Percentiles rank a stretch among this genome's conserved stretches.
Conservation (phyloP, 2,329 filamentous ascomycete species). For the Fusarium sp. region DNA sequence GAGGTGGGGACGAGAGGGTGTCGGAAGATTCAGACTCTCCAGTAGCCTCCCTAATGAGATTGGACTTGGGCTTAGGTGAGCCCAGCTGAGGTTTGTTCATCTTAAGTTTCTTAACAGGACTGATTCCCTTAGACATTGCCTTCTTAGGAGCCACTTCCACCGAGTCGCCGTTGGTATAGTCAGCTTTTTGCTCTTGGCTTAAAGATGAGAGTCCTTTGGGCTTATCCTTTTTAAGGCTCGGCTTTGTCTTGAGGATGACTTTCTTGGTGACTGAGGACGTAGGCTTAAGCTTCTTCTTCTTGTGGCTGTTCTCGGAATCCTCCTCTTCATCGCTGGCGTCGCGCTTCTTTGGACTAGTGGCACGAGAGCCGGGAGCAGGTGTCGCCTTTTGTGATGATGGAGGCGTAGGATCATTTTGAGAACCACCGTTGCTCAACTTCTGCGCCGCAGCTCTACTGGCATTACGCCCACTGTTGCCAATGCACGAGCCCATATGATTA, state of each 20-base stretch:
- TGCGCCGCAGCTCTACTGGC: conserved; percentile 71
- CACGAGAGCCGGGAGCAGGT: conserved; percentile 65
- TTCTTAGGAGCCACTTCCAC: conserved; percentile 53
- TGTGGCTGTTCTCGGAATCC: conserved; percentile 62
- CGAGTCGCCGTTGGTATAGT: conserved; percentile 45
- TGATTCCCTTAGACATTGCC: conserved; percentile 51
- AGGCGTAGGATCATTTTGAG: conserved; percentile 67
- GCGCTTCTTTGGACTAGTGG: conserved; percentile 66
- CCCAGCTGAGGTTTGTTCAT: conserved; percentile 59
- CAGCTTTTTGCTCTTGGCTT: conserved; percentile 60
- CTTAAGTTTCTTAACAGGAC: conserved; percentile 57
- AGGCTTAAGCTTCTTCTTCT: conserved; percentile 70
- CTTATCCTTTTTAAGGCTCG: conserved; percentile 65
- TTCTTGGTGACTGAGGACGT: conserved; percentile 59
- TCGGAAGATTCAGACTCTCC: conserved; percentile 67
- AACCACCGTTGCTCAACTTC: conserved; percentile 70
- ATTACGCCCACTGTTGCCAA: conserved; percentile 72
- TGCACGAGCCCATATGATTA: conserved; percentile 76
- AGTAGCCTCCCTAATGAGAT: conserved; percentile 60
- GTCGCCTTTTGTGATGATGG: conserved; percentile 73
- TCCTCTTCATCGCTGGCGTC: conserved; percentile 67
- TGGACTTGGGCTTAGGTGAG: conserved; percentile 59
- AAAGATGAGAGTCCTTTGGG: conserved; percentile 62
- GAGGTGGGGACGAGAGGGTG: conserved; percentile 65
- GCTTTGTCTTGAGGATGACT: conserved; percentile 66